phyloP scores from a whole-genome alignment of 352 stramenopile genomes.

The Pythium myriotylum region DNA sequence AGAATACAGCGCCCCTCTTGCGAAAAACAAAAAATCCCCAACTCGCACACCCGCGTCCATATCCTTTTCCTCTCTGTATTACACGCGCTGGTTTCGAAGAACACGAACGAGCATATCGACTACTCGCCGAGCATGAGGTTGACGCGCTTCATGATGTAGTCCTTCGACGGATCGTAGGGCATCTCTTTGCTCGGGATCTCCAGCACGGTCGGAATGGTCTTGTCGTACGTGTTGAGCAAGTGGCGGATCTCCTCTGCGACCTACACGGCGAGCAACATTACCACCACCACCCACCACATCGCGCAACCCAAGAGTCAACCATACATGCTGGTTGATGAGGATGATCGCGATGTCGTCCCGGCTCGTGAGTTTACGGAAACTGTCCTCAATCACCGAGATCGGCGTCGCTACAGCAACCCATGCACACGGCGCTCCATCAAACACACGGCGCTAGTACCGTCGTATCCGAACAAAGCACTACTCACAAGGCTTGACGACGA shows the following conservation, averaged over 20 bases:
- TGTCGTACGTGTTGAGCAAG: conserved; percentile 97
- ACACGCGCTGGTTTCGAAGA: background rate
- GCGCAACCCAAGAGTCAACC: conserved; percentile 13
- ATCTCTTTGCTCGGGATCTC: conserved; percentile 97
- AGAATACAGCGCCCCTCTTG: too few species aligned
- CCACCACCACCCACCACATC: background rate
- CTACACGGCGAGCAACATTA: too few species aligned
- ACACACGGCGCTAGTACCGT: too few species aligned
- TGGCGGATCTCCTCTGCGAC: conserved; percentile 98
- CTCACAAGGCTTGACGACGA: conserved; percentile 95
- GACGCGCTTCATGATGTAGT: conserved; percentile 99
- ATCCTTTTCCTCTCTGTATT: too few species aligned
- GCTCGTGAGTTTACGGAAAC: conserved; percentile 92
- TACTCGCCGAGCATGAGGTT: conserved; percentile 90
- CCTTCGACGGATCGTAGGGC: conserved; percentile 97
- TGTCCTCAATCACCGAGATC: conserved; percentile 89
- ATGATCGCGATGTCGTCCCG: conserved; percentile 98
- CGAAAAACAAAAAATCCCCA: too few species aligned
- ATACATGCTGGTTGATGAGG: conserved; percentile 98
- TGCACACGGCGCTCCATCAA: too few species aligned
- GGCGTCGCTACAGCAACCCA: conserved; percentile 63
- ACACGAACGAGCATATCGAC: background rate
- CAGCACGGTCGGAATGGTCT: conserved; percentile 98
- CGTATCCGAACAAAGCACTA: too few species aligned
- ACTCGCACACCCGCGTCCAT: too few species aligned